A percentile compares a stretch with the other conserved stretches of the same genome.
phyloP scores from a whole-genome alignment of 257 asterid species.

The Plantago major region DNA sequence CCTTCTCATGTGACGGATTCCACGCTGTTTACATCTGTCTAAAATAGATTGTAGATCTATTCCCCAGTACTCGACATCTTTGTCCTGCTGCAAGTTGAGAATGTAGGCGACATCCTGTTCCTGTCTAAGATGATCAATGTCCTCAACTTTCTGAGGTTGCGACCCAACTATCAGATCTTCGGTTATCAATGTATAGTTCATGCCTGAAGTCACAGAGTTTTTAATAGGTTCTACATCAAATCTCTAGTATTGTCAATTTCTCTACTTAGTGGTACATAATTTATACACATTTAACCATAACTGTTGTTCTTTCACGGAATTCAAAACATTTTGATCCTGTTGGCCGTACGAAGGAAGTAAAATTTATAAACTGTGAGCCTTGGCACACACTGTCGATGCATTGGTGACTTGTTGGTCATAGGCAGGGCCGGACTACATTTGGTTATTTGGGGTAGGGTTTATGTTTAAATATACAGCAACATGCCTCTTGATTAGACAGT shows the following conservation, averaged over 20 bases:
- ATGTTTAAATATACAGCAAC: no score
- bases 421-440: no score
- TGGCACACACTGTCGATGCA: not conserved
- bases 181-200: conserved; percentile 85
- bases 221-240: conserved; percentile 15
- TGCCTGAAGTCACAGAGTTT: conserved; percentile 48
- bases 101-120: conserved; percentile 65
- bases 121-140: conserved; percentile 72
- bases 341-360: no score
- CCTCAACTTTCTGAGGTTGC: conserved; percentile 88
- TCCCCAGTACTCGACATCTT: conserved; percentile 79
- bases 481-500: no score
- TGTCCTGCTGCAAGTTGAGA: conserved; percentile 91
- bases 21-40: conserved; percentile 52
- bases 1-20: conserved; percentile 82
- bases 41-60: conserved; percentile 61
- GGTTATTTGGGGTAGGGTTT: no score
- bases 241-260: no score
- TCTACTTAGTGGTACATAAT: no score
- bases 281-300: not conserved
- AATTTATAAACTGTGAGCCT: no score
- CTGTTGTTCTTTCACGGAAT: not conserved
- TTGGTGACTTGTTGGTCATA: no score
- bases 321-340: not conserved
- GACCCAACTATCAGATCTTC: conserved; percentile 84